Percentiles rank a stretch among this genome's conserved stretches.
Evolutionary conservation across 2,329 filamentous ascomycete species (phyloP).

Genomic region (Alternaria dauci): DNA sequence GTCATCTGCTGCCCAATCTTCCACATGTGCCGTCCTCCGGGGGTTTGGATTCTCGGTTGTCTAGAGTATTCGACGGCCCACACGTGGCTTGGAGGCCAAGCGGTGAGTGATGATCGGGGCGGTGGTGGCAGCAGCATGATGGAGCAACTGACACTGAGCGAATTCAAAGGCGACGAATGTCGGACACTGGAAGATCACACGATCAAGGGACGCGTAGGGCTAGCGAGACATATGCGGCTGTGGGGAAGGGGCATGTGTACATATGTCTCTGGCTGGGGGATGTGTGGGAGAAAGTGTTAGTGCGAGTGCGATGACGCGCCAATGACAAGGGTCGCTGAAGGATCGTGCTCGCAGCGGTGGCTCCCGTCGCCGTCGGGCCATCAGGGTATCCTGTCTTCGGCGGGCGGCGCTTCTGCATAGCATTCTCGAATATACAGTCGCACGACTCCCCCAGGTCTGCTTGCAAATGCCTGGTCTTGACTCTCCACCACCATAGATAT

Average conservation of each 20-base stretch:
- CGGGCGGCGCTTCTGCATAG: slow-evolving; percentile 8
- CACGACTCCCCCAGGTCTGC: slow-evolving; percentile 14
- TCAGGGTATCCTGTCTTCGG: slow-evolving; percentile 28
- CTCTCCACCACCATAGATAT: slow-evolving; percentile 22
- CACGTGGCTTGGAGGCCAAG: slow-evolving; percentile 1
- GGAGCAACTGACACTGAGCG: not conserved
- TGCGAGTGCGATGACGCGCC: slow-evolving; percentile 22
- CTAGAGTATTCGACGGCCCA: slow-evolving; percentile 7
- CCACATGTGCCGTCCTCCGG: not conserved
- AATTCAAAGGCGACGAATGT: not conserved
- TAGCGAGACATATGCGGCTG: slow-evolving; percentile 3
- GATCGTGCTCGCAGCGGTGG: slow-evolving; percentile 32
- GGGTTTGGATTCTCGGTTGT: not conserved
- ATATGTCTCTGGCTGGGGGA: not conserved
- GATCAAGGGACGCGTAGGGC: not conserved
- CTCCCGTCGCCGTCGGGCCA: slow-evolving; percentile 21
- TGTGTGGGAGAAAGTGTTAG: slow-evolving; percentile 11
- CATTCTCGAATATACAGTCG: slow-evolving; percentile 23
- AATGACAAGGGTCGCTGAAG: slow-evolving; percentile 29
- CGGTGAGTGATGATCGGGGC: slow-evolving; percentile 3
- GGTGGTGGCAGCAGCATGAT: not conserved
- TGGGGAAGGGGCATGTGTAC: slow-evolving; percentile 16
- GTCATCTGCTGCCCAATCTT: not conserved
- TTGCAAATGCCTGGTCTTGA: not conserved
- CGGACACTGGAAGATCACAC: not conserved